Evolutionary conservation across 805 yeast genomes (phyloP), one percentile per base, ranked within the genome.

Genomic region (Martiniozyma abietophila): DNA sequence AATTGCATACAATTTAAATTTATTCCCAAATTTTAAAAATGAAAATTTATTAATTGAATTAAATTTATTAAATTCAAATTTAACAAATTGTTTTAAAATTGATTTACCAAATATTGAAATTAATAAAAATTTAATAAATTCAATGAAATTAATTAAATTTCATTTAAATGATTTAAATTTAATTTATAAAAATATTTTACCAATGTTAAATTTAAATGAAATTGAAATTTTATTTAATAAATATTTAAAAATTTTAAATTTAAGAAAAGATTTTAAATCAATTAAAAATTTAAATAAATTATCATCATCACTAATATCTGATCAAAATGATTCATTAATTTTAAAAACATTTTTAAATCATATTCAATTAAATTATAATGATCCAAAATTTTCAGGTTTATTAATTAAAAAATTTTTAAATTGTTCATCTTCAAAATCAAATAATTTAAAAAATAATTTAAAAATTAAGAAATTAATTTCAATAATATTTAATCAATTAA

Each of bases 271-370:
- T 5, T 7, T 14, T 11, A 10, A 9, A n/a, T 16, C 17, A 5
- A 3, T 11, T 10, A 5, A 15, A 11, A 17, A 30, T 8, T 23
- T 21, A 17, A 28, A 23, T 19, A n/a, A n/a, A n/a, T n/a, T n/a
- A n/a, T n/a, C n/a, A n/a, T n/a, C n/a, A n/a, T n/a, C n/a, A n/a
- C n/a, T n/a, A n/a, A n/a, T n/a, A n/a, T n/a, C n/a, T n/a, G n/a
- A n/a, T n/a, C n/a, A n/a, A n/a, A 27, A 25, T 24, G 39, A 42
- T 31, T 29, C 45, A 7, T 17, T 38, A 12, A 41, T 51, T 4
- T 31, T 51, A 16, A 43, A 43, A 12, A 24, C 37, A 7, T 48
- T 51, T 30, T 27, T 51, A 8, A 29, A 39, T 7, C 45, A 46
- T 26, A 18, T 23, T 25, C 18, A 39, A 32, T 25, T 29, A 22